Evolutionary conservation across 2,329 filamentous ascomycete genomes (phyloP).

Genomic region (Fonsecaea nubica): DNA sequence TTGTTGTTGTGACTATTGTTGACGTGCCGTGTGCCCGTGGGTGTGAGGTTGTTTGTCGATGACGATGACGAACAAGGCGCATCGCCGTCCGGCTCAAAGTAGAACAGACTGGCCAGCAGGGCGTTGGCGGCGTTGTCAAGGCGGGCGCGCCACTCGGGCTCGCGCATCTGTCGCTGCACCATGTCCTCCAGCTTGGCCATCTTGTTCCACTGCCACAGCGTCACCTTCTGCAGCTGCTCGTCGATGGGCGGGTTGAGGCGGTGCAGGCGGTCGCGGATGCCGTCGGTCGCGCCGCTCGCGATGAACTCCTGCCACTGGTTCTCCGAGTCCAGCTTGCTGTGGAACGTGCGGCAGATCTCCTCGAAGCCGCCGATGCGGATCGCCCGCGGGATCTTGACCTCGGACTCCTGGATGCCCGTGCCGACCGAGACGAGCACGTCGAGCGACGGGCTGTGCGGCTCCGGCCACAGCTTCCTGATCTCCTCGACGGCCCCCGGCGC

Average conservation of each 20-base stretch:
- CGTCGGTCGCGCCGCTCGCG: conserved; percentile 9
- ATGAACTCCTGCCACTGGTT: conserved; percentile 15
- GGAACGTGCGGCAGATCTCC: conserved; percentile 17
- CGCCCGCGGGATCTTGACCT: conserved; percentile 18
- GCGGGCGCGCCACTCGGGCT: neutral
- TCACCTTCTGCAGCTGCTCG: conserved; percentile 19
- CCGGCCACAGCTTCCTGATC: conserved; percentile 19
- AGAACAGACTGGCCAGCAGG: conserved; percentile 21
- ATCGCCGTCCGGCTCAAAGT: conserved; percentile 10
- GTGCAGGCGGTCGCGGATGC: conserved; percentile 16
- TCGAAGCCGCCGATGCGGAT: conserved; percentile 21
- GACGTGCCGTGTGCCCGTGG: neutral
- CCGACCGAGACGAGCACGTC: conserved; percentile 18
- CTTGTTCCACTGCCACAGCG: conserved; percentile 19
- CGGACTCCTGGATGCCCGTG: conserved; percentile 21
- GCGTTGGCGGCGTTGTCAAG: neutral
- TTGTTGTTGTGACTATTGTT: neutral
- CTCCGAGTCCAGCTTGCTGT: conserved; percentile 16
- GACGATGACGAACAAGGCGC: neutral
- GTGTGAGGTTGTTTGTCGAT: neutral
- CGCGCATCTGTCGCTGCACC: conserved; percentile 17
- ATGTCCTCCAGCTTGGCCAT: conserved; percentile 17
- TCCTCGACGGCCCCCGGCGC: conserved; percentile 16
- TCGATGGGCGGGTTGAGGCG: conserved; percentile 18
- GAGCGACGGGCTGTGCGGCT: conserved; percentile 5